Percentiles rank a stretch among this genome's conserved stretches.
Evolutionary conservation across 441 rosid species (phyloP).

Genomic region (California macrophylla): DNA sequence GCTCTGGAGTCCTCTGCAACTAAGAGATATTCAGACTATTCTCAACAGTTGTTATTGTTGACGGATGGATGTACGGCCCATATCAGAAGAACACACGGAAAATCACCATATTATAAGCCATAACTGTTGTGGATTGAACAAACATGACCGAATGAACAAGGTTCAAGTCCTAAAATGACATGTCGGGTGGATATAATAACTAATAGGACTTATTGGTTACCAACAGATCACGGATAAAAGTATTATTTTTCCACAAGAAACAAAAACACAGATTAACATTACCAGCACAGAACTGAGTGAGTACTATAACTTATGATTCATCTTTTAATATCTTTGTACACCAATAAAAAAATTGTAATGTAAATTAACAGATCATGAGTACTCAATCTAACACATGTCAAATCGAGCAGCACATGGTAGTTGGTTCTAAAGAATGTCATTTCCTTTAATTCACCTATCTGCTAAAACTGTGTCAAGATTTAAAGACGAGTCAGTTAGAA

Average conservation of each 20-base stretch:
- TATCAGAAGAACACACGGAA: not conserved
- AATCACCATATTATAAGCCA: not conserved
- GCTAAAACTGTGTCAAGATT: not conserved
- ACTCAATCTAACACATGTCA: not conserved
- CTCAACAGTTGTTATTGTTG: not conserved
- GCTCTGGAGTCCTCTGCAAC: not conserved
- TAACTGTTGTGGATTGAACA: not conserved
- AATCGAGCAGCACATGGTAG: not conserved
- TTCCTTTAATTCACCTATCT: not conserved
- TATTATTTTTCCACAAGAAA: not conserved
- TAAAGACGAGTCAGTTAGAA: not conserved
- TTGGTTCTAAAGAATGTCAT: not conserved
- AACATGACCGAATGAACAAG: not conserved
- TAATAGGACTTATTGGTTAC: not conserved
- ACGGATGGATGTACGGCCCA: not conserved
- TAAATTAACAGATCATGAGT: not conserved
- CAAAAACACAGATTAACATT: not conserved
- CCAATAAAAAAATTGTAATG: not conserved
- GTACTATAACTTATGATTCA: not conserved
- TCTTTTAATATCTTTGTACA: not conserved
- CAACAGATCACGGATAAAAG: not conserved
- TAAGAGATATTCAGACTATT: not conserved
- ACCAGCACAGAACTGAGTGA: not conserved
- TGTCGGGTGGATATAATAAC: not conserved
- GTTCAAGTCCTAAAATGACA: not conserved